A percentile compares a stretch with the other conserved stretches of the same genome.
These are phyloP conservation scores for Trichophyton benhamiae DNA, from an alignment of 2,329 filamentous ascomycete genomes.

Conservation along the genomic window DNA sequence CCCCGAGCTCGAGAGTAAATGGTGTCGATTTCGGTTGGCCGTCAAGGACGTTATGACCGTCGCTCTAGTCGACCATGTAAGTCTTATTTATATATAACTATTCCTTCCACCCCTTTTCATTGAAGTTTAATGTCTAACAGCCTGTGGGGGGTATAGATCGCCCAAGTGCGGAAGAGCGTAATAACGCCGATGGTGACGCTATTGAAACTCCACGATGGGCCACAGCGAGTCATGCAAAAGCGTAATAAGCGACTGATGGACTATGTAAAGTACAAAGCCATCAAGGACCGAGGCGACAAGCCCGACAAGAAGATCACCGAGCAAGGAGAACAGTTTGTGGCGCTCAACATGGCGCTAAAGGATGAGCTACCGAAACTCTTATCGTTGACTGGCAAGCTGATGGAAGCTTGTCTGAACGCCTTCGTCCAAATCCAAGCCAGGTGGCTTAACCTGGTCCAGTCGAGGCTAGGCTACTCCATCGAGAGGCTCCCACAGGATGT, in stretches of 20 bases:
- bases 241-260: slow-evolving; percentile 84
- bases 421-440: slow-evolving; percentile 72
- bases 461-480: slow-evolving; percentile 59
- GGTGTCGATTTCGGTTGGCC: slow-evolving; percentile 78
- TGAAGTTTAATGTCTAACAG: slow-evolving; percentile 3
- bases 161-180: slow-evolving; percentile 64
- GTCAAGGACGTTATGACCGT: slow-evolving; percentile 76
- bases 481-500: slow-evolving; percentile 54
- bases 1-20: slow-evolving; percentile 83
- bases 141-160: slow-evolving; percentile 29
- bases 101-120: not conserved
- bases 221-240: slow-evolving; percentile 84
- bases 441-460: slow-evolving; percentile 75
- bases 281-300: slow-evolving; percentile 70
- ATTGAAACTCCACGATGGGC: slow-evolving; percentile 68
- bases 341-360: slow-evolving; percentile 84
- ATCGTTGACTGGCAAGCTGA: slow-evolving; percentile 64
- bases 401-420: slow-evolving; percentile 68
- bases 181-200: slow-evolving; percentile 72
- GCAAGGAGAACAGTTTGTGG: slow-evolving; percentile 76
- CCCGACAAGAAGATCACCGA: slow-evolving; percentile 75
- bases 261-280: slow-evolving; percentile 67
- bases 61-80: slow-evolving; percentile 70
- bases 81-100: slow-evolving; percentile 11
- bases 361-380: slow-evolving; percentile 83